Evolutionary conservation across 2,329 filamentous ascomycete species (phyloP).

Genomic region (Claviceps digitariae): DNA sequence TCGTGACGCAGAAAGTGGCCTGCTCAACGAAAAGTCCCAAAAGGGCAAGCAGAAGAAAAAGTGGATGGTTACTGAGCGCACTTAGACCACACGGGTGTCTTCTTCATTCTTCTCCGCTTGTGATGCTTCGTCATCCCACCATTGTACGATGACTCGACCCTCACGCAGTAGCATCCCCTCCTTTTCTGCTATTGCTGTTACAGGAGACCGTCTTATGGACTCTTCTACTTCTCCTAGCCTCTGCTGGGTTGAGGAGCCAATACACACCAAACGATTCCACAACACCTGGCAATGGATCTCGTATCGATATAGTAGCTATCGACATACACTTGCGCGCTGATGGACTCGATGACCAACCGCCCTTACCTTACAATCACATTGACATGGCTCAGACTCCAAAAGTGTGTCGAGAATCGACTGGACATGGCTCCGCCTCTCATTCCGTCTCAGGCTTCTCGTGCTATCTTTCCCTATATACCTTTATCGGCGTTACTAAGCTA

Average conservation of each 20-base stretch:
- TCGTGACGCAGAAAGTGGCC: constrained; percentile 6
- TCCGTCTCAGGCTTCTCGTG: no score
- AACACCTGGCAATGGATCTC: not conserved
- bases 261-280: not conserved
- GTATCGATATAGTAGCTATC: not conserved
- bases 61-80: constrained; percentile 31
- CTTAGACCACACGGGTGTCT: constrained; percentile 15
- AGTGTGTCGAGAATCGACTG: not conserved
- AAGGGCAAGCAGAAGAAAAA: constrained; percentile 30
- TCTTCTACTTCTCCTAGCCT: no score
- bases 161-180: no score
- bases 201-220: no score
- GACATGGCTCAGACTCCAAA: not conserved
- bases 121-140: not conserved
- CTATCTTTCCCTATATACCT: not conserved
- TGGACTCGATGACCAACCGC: not conserved
- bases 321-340: not conserved
- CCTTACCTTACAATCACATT: no score
- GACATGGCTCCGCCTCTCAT: not conserved
- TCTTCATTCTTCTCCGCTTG: no score
- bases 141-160: not conserved
- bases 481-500: not conserved
- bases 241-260: not conserved
- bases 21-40: constrained; percentile 7
- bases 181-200: no score